Conservation (phyloP, 2,329 filamentous ascomycete genomes). For the Hansfordia pulvinata region DNA sequence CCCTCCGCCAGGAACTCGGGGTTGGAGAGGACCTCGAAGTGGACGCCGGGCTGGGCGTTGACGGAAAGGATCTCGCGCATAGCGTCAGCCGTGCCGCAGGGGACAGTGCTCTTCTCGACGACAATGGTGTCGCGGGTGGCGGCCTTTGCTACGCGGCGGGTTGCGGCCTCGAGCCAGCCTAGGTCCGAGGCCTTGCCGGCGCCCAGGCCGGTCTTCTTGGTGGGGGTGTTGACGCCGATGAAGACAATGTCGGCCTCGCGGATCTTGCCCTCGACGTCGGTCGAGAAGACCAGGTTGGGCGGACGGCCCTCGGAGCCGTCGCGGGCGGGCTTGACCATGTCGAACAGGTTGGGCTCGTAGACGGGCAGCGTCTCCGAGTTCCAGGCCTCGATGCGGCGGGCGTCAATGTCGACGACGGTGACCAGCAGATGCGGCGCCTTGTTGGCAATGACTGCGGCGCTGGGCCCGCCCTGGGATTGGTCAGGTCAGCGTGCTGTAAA, state of each 20-base stretch:
- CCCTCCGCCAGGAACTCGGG: constrained; percentile 73
- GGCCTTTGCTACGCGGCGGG: constrained; percentile 50
- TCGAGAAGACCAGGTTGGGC: constrained; percentile 63
- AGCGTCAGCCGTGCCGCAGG: constrained; percentile 58
- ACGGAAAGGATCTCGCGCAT: constrained; percentile 50
- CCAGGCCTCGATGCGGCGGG: constrained; percentile 54
- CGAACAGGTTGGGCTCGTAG: constrained; percentile 57
- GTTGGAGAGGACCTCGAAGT: constrained; percentile 68
- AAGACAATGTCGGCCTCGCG: constrained; percentile 59
- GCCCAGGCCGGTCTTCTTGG: constrained; percentile 56
- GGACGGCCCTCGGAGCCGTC: constrained; percentile 37
- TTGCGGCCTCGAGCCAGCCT: constrained; percentile 57
- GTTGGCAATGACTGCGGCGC: constrained; percentile 59
- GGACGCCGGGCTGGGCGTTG: constrained; percentile 32
- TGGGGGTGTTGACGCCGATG: constrained; percentile 68
- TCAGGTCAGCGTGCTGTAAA: neutral
- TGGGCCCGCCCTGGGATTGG: constrained; percentile 62
- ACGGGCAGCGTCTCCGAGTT: constrained; percentile 62
- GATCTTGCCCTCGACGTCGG: constrained; percentile 47
- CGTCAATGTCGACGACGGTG: constrained; percentile 62
- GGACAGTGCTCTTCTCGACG: constrained; percentile 73
- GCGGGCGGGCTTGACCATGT: constrained; percentile 52
- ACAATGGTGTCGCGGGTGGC: constrained; percentile 57
- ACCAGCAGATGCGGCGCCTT: constrained; percentile 59
- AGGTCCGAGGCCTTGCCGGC: constrained; percentile 61